Base-by-base conservation (phyloP, 768 basidiomycete species). In the Guyanaporus albipodus region DNA sequence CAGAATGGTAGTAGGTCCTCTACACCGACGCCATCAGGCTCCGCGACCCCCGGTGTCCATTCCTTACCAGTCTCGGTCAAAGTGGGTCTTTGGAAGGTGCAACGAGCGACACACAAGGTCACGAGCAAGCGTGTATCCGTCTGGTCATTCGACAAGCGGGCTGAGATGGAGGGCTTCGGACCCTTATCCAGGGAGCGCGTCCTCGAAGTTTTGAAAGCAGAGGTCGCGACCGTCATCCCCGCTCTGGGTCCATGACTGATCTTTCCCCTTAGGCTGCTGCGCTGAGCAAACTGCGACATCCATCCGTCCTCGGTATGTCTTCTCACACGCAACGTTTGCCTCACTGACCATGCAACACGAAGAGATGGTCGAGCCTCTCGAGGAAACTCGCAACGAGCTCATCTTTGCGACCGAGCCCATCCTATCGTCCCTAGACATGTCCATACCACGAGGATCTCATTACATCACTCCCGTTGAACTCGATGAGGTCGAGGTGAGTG, bases 281-380 rank as follows among this genome's bases (percentile, higher is more conserved):
- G 3, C 71, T 97, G 17, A 81, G 89, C 22, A 79, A 85, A 54
- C 70, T 98, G 35, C 78, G 96, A 26, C 95, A 98, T 70, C 96
- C 96, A 4, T 94, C 88, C 50, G 82, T 99, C 40, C 76, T 99
- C 48, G 90, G 89, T 90, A 59, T 46, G 70, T 51, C 22, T 24
- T 55, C 52, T 38, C 31, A 11, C 23, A 28, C 15, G n/a, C 12
- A 7, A 32, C n/a, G 2, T 35, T 23, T 17, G 31, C 29, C 46
- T 54, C 37, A 46, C 47, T 48, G 22, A 45, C 52, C 17, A 10
- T 17, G 29, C 28, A 10, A 27, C 37, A 11, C 24, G 31, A 66
- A 91, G 95, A 98, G 72, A 90, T 97, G 85, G 93, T 95, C 23
- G 96, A 99, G 68, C 95, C 96, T 21, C 70, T 96, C 37, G 93